A percentile compares a stretch with the other conserved stretches of the same genome.
Conservation (phyloP, 2,329 filamentous ascomycete species). For the Neocucurbitaria cava region DNA sequence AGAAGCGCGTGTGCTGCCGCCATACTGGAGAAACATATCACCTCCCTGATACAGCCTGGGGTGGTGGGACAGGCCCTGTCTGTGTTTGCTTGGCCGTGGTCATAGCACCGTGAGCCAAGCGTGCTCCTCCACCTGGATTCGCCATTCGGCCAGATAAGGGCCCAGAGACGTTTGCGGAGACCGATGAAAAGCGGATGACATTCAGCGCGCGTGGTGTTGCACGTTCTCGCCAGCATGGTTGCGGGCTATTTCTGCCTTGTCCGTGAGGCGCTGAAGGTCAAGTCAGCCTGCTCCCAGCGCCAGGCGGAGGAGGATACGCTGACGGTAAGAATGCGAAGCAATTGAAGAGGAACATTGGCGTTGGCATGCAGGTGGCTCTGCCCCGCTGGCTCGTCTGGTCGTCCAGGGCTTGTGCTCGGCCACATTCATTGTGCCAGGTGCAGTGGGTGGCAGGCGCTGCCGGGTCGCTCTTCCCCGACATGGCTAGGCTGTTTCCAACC, state of each 20-base stretch:
- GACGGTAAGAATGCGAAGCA: background rate
- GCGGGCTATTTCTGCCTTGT: background rate
- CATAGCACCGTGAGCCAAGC: constrained; percentile 24
- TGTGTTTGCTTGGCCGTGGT: constrained; percentile 20
- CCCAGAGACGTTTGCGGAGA: constrained; percentile 12
- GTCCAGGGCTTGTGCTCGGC: background rate
- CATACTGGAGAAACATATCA: constrained; percentile 17
- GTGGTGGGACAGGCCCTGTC: constrained; percentile 17
- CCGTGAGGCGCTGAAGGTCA: background rate
- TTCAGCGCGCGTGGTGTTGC: background rate
- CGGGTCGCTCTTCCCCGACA: background rate
- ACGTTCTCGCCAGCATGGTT: background rate
- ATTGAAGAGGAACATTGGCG: background rate
- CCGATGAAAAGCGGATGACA: constrained; percentile 13
- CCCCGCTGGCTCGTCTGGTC: background rate
- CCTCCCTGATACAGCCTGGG: constrained; percentile 26
- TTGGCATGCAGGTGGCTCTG: background rate
- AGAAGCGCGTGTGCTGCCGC: constrained; percentile 17
- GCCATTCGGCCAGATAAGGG: constrained; percentile 17
- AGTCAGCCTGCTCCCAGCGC: too few relatives aligned
- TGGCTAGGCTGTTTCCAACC: background rate
- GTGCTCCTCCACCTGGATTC: constrained; percentile 14
- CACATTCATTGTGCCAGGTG: too few relatives aligned
- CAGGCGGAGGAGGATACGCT: background rate
- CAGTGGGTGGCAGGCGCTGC: background rate